phyloP scores from a whole-genome alignment of 768 basidiomycete species.

The Panaeolus papilionaceus region DNA sequence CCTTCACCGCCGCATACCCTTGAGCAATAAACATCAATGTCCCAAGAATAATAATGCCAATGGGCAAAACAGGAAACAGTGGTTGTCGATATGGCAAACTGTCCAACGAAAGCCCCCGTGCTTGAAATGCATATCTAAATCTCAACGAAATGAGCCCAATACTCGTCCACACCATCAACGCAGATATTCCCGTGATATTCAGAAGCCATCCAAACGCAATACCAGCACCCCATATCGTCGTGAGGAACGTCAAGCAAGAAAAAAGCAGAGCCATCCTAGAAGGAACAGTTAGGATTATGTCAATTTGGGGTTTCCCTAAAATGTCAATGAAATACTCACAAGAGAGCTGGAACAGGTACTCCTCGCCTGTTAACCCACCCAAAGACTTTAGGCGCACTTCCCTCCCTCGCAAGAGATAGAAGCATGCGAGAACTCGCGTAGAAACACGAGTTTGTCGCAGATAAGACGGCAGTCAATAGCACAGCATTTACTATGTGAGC shows the following conservation, averaged over 20 bases:
- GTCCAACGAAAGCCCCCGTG: constrained; percentile 52
- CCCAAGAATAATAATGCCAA: constrained; percentile 55
- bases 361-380: constrained; percentile 68
- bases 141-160: constrained; percentile 62
- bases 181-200: constrained; percentile 69
- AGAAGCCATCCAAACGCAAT: constrained; percentile 65
- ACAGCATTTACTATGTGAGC: constrained; percentile 72
- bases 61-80: constrained; percentile 57
- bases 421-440: constrained; percentile 70
- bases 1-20: constrained; percentile 54
- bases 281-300: no score
- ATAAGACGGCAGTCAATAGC: constrained; percentile 68
- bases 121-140: constrained; percentile 66
- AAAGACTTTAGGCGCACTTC: constrained; percentile 70
- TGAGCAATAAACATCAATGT: constrained; percentile 60
- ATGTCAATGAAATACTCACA: constrained; percentile 41
- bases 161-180: constrained; percentile 70
- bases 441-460: constrained; percentile 70
- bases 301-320: no score
- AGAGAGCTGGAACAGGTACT: constrained; percentile 61
- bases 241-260: constrained; percentile 57
- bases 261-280: constrained; percentile 53
- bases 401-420: constrained; percentile 63
- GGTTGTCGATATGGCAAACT: constrained; percentile 68
- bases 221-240: constrained; percentile 64